Evolutionary conservation across 208 protist species (phyloP).

Genomic region (Crithidia mellificae): DNA sequence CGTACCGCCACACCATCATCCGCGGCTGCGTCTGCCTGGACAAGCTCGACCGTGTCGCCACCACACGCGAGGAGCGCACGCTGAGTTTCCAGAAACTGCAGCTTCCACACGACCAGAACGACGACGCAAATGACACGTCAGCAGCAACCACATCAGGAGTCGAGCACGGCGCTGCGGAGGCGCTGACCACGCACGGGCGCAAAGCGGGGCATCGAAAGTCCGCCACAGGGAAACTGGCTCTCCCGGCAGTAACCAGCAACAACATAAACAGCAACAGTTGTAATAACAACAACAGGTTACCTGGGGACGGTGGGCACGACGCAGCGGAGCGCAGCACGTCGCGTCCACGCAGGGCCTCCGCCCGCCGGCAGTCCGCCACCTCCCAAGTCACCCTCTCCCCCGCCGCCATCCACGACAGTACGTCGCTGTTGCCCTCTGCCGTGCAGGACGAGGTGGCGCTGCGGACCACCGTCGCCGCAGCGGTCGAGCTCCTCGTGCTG

Average conservation of each 20-base stretch:
- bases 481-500: slow-evolving; percentile 43
- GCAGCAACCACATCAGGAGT: not conserved
- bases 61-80: slow-evolving; percentile 43
- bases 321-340: not conserved
- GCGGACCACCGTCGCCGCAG: slow-evolving; percentile 36
- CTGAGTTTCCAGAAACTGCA: slow-evolving; percentile 16
- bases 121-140: not conserved
- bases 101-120: not conserved
- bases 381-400: slow-evolving; percentile 2
- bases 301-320: not conserved
- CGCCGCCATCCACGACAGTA: not conserved
- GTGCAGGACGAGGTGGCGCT: slow-evolving; percentile 19
- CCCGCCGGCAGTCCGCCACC: not conserved
- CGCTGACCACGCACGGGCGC: not conserved
- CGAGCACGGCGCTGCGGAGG: not conserved
- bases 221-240: not conserved
- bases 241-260: not conserved
- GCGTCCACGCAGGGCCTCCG: not conserved
- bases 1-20: slow-evolving; percentile 53
- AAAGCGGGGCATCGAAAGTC: slow-evolving; percentile 1
- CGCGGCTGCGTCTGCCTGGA: slow-evolving; percentile 52
- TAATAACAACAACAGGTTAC: no score
- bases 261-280: no score
- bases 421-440: not conserved
- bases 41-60: slow-evolving; percentile 54